phyloP scores from a whole-genome alignment of 768 basidiomycete species.

The Trametes cinnabarina region DNA sequence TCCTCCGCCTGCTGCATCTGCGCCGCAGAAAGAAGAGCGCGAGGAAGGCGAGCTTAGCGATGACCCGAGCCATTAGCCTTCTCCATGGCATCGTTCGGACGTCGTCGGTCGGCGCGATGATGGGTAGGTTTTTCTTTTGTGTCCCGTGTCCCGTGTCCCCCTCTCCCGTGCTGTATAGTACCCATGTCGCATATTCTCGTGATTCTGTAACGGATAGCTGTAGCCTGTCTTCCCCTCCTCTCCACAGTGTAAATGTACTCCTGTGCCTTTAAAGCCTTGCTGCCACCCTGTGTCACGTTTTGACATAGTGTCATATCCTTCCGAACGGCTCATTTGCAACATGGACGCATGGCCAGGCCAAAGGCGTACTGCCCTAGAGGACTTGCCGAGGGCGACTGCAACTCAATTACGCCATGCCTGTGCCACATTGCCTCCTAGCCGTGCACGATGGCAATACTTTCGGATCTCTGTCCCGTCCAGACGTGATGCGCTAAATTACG shows the following conservation, averaged over 20 bases:
- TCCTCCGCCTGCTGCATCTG: not conserved
- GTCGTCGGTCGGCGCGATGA: not conserved
- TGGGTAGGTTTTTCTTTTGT: not conserved
- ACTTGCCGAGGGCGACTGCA: no score
- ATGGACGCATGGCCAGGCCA: no score
- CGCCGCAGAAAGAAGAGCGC: conserved; percentile 20
- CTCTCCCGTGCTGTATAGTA: conserved; percentile 10
- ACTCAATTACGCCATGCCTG: no score
- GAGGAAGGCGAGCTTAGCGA: conserved; percentile 26
- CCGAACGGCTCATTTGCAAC: no score
- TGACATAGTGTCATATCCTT: no score
- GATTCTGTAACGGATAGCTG: conserved; percentile 20
- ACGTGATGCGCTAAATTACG: no score
- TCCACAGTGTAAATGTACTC: conserved; percentile 14
- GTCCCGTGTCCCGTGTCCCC: not conserved
- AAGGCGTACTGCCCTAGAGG: no score
- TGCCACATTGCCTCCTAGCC: no score
- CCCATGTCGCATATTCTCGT: conserved; percentile 9
- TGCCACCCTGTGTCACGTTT: no score
- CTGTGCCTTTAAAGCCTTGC: not conserved
- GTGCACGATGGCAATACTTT: no score
- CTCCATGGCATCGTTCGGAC: not conserved
- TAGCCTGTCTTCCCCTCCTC: conserved; percentile 10
- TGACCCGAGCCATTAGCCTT: not conserved
- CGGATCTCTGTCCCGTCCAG: no score